Evolutionary conservation across 2,329 filamentous ascomycete genomes (phyloP).

Genomic region (Aspergillus sp.): DNA sequence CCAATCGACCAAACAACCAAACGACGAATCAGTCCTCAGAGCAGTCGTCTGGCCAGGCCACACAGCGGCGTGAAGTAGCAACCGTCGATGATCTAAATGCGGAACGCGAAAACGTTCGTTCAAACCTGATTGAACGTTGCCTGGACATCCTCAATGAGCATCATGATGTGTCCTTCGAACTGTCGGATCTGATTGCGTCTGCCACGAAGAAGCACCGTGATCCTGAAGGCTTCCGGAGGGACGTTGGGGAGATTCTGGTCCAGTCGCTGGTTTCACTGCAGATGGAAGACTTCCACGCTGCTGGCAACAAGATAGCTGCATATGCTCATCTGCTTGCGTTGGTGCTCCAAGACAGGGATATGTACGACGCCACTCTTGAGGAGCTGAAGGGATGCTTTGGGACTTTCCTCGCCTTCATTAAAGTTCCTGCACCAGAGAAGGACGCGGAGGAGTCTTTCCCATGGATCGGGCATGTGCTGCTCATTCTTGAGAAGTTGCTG

Average conservation of each 20-base stretch:
- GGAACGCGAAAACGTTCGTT: conserved; percentile 61
- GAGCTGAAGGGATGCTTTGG: conserved; percentile 68
- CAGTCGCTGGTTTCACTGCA: conserved; percentile 67
- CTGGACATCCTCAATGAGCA: conserved; percentile 84
- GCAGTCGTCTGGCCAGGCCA: conserved; percentile 14
- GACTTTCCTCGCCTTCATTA: conserved; percentile 70
- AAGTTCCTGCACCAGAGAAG: conserved; percentile 50
- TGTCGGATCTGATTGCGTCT: conserved; percentile 74
- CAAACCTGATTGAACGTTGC: conserved; percentile 76
- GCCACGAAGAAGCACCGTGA: conserved; percentile 56
- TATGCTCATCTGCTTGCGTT: conserved; percentile 88
- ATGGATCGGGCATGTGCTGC: conserved; percentile 83
- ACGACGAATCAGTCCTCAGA: conserved; percentile 11
- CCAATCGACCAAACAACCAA: conserved; percentile 12
- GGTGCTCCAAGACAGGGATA: conserved; percentile 70
- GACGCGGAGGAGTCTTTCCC: conserved; percentile 70
- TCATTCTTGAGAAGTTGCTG: conserved; percentile 85
- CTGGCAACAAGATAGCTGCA: conserved; percentile 67
- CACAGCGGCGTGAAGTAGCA: conserved; percentile 23
- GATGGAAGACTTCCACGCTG: conserved; percentile 45
- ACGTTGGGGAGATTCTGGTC: conserved; percentile 73
- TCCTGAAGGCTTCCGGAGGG: conserved; percentile 51
- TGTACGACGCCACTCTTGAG: conserved; percentile 67
- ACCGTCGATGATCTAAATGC: conserved; percentile 73
- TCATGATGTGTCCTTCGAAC: conserved; percentile 78